Percentiles rank a stretch among this genome's conserved stretches.
phyloP scores from a whole-genome alignment of 164 flowering plant genomes.

The Vitis riparia region DNA sequence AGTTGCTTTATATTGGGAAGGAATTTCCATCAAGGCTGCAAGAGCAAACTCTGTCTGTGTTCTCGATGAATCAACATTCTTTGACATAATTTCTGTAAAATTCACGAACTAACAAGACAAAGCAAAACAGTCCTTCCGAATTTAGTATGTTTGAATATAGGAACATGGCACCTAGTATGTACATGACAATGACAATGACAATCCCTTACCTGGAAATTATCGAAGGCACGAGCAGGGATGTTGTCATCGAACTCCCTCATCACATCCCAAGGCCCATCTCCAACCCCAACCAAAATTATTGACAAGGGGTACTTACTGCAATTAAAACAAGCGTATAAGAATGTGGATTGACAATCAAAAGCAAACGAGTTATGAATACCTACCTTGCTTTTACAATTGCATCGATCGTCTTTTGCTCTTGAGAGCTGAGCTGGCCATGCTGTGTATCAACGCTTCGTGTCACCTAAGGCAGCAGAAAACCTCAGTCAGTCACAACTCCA shows the following conservation, averaged over 20 bases:
- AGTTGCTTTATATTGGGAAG: constrained; percentile 50
- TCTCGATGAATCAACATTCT: constrained; percentile 26
- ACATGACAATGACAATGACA: neutral
- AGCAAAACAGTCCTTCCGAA: neutral
- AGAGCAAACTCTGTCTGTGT: constrained; percentile 50
- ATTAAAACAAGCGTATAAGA: neutral
- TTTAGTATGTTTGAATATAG: neutral
- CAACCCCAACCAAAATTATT: constrained; percentile 54
- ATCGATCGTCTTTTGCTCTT: constrained; percentile 44
- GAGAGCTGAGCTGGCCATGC: constrained; percentile 39
- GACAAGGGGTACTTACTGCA: constrained; percentile 53
- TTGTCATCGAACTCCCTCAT: constrained; percentile 53
- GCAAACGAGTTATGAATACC: neutral
- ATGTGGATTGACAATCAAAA: neutral
- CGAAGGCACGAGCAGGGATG: constrained; percentile 49
- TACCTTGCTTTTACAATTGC: constrained; percentile 62
- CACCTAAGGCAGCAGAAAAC: constrained; percentile 24
- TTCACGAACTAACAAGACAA: constrained; percentile 33
- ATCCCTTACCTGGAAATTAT: constrained; percentile 45
- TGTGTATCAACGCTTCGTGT: constrained; percentile 44
- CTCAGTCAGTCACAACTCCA: constrained; percentile 5
- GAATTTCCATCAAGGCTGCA: constrained; percentile 52
- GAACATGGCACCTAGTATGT: neutral
- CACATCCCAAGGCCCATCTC: constrained; percentile 59
- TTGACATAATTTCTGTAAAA: constrained; percentile 51